Conservation (phyloP, 139 green algal species). For the Auxenochlorella pyrenoidosa region DNA sequence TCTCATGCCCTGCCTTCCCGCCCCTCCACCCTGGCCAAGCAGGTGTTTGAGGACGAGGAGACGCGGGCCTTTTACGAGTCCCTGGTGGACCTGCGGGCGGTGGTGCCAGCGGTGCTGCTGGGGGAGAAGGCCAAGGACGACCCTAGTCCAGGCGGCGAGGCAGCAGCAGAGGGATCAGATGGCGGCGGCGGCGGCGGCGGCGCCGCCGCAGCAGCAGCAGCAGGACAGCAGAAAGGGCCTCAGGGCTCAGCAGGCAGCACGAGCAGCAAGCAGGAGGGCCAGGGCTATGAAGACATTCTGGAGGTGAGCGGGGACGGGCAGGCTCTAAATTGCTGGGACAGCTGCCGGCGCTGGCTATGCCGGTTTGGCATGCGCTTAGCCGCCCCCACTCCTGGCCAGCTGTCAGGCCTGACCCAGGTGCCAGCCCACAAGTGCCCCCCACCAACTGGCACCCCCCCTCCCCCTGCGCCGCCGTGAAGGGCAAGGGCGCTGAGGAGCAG, state of each 20-base stretch:
- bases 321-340: neutral
- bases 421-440: neutral
- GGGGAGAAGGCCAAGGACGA: constrained; percentile 46
- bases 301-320: neutral
- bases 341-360: neutral
- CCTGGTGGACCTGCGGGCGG: constrained; percentile 79
- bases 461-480: neutral
- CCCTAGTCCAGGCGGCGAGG: neutral
- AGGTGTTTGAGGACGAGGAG: constrained; percentile 91
- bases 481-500: constrained; percentile 22
- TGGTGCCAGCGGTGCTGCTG: constrained; percentile 88
- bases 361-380: neutral
- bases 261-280: constrained; percentile 1
- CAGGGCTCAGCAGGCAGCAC: neutral
- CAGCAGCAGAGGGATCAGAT: neutral
- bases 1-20: neutral
- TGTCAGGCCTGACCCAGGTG: neutral
- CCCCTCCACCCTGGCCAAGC: neutral
- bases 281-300: neutral
- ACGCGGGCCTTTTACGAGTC: constrained; percentile 86
- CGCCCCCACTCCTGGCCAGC: neutral
- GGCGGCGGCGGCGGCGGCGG: constrained; percentile 14
- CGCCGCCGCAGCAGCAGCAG: constrained; percentile 2
- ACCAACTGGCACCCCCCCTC: too few relatives aligned
- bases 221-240: neutral